phyloP scores from a whole-genome alignment of 1,139 yeast species.

The Tardiomyces digboiensis region DNA sequence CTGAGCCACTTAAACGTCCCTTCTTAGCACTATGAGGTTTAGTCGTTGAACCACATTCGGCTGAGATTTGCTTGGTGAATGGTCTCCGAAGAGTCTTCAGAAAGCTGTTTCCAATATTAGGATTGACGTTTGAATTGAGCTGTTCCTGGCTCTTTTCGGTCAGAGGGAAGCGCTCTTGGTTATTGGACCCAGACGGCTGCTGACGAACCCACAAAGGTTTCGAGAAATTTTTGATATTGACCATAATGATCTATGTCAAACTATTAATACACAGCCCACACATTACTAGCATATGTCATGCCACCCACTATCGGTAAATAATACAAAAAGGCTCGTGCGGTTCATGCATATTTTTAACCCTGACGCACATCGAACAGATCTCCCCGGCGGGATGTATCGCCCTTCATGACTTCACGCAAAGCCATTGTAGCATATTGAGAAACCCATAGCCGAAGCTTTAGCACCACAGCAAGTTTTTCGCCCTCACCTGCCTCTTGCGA shows the following conservation, averaged over 20 bases:
- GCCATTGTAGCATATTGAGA: slow-evolving; percentile 99
- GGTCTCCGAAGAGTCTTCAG: background rate
- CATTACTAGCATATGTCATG: too few species aligned
- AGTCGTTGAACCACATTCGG: too few species aligned
- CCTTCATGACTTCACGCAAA: slow-evolving; percentile 78
- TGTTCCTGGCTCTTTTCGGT: background rate
- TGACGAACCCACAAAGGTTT: background rate
- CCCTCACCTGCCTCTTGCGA: slow-evolving; percentile 26
- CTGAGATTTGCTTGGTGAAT: background rate
- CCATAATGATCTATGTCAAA: too few species aligned
- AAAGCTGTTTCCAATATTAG: background rate
- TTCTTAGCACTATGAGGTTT: too few species aligned
- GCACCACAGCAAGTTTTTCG: slow-evolving; percentile 55
- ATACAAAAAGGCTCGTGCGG: too few species aligned
- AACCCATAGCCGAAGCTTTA: slow-evolving; percentile 71
- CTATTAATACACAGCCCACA: too few species aligned
- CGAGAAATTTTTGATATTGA: too few species aligned
- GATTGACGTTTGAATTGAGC: background rate
- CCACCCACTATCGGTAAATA: too few species aligned
- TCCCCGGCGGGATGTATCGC: slow-evolving; percentile 65
- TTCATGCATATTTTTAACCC: too few species aligned
- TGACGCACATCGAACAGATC: slow-evolving; percentile 14
- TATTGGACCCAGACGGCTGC: background rate
- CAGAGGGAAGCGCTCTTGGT: background rate
- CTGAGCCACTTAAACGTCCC: too few species aligned